A percentile compares a stretch with the other conserved stretches of the same genome.
These are phyloP conservation scores for Cydonia oblonga DNA, from an alignment of 331 rosid species.

Conservation along the genomic window DNA sequence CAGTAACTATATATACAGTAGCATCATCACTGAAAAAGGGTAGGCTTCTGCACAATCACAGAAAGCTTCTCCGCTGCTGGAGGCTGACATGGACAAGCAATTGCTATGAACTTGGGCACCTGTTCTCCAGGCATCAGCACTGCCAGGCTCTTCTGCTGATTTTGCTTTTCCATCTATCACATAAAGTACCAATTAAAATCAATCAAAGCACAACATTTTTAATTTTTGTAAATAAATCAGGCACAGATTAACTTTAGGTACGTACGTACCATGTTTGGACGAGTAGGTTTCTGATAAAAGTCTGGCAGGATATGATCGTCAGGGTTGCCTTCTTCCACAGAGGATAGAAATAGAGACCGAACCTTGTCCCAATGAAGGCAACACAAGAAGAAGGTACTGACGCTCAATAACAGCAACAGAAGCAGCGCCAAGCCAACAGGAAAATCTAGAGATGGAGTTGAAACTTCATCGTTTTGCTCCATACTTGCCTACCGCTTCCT, in stretches of 20 bases:
- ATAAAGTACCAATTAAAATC: background rate
- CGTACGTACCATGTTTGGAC: constrained; percentile 22
- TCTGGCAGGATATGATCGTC: background rate
- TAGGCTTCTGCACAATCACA: constrained; percentile 21
- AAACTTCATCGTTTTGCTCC: background rate
- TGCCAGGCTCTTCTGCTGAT: constrained; percentile 23
- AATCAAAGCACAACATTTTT: background rate
- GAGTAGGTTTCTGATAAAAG: constrained; percentile 20
- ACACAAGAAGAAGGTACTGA: constrained; percentile 40
- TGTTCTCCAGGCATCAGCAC: constrained; percentile 81
- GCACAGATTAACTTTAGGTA: background rate
- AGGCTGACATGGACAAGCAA: constrained; percentile 49
- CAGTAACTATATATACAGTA: background rate
- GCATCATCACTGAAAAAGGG: background rate
- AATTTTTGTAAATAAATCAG: background rate
- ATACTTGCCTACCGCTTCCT: background rate
- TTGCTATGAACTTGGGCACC: constrained; percentile 59
- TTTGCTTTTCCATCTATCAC: constrained; percentile 28
- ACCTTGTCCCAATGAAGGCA: constrained; percentile 49
- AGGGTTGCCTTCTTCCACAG: background rate
- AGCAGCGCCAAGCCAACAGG: constrained; percentile 60
- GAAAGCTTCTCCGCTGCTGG: constrained; percentile 22
- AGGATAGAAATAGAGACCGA: constrained; percentile 20
- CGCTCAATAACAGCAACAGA: constrained; percentile 20
- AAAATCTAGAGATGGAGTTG: constrained; percentile 26